Conservation (phyloP, 2,329 filamentous ascomycete species). For the Alternaria burnsii region DNA sequence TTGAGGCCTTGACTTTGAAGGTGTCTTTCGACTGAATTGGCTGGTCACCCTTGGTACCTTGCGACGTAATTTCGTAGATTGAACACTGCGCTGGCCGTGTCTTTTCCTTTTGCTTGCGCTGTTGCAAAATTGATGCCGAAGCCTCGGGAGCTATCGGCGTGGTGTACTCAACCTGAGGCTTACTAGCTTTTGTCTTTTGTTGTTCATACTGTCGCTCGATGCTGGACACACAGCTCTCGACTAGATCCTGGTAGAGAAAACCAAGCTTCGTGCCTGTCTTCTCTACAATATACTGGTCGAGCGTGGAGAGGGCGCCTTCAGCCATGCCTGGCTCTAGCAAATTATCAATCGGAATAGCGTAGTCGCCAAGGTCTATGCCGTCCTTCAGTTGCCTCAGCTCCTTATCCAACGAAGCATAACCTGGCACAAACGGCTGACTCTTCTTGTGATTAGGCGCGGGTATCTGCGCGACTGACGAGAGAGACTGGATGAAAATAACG, state of each 20-base stretch:
- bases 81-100: neutral
- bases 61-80: neutral
- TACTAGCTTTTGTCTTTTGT: neutral
- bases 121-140: neutral
- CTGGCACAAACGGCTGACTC: constrained; percentile 50
- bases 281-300: constrained; percentile 52
- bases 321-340: constrained; percentile 55
- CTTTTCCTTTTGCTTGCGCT: constrained; percentile 11
- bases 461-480: constrained; percentile 47
- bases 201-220: neutral
- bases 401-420: constrained; percentile 44
- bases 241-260: constrained; percentile 8
- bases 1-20: constrained; percentile 53
- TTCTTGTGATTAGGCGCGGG: constrained; percentile 53
- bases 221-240: neutral
- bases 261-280: constrained; percentile 32
- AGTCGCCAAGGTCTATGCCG: constrained; percentile 34
- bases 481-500: constrained; percentile 52
- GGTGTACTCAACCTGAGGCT: neutral
- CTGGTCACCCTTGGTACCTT: neutral
- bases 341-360: constrained; percentile 54
- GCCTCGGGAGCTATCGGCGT: neutral
- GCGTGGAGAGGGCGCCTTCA: constrained; percentile 42
- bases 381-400: constrained; percentile 54
- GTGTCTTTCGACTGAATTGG: neutral